Percentiles rank a stretch among this genome's conserved stretches.
Conservation (phyloP, 2,329 filamentous ascomycete species). For the Westerdykella aurantiaca region DNA sequence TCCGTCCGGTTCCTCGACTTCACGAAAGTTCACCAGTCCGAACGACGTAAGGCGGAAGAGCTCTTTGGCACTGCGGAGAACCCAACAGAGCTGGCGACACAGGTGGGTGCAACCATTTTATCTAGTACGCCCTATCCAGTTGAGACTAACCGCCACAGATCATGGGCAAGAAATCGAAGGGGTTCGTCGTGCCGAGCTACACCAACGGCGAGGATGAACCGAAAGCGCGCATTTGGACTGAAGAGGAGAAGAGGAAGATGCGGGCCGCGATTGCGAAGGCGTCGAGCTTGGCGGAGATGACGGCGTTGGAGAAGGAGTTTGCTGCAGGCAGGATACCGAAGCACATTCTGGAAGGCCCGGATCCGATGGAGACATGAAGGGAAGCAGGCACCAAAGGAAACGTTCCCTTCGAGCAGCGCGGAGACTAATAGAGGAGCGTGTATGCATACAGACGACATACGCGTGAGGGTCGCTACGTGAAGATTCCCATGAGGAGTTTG, state of each 20-base stretch:
- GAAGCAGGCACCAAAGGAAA: neutral
- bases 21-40: conserved; percentile 79
- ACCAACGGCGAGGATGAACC: conserved; percentile 32
- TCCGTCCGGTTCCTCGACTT: conserved; percentile 87
- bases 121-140: neutral
- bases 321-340: conserved; percentile 78
- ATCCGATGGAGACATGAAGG: conserved; percentile 26
- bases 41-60: conserved; percentile 68
- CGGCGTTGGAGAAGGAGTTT: conserved; percentile 81
- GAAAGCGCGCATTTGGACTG: conserved; percentile 68
- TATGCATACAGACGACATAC: too few relatives aligned
- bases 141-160: conserved; percentile 48
- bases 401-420: neutral
- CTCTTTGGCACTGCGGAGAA: conserved; percentile 76
- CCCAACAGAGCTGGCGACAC: conserved; percentile 73
- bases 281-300: conserved; percentile 84
- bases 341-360: conserved; percentile 22
- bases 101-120: conserved; percentile 42
- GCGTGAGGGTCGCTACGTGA: too few relatives aligned
- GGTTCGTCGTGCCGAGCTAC: conserved; percentile 55
- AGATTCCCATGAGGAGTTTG: too few relatives aligned
- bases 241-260: conserved; percentile 77
- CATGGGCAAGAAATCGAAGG: conserved; percentile 74
- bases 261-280: conserved; percentile 85
- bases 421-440: too few relatives aligned